Evolutionary conservation across 2,329 filamentous ascomycete species (phyloP).

Genomic region (Huntiella savannae): DNA sequence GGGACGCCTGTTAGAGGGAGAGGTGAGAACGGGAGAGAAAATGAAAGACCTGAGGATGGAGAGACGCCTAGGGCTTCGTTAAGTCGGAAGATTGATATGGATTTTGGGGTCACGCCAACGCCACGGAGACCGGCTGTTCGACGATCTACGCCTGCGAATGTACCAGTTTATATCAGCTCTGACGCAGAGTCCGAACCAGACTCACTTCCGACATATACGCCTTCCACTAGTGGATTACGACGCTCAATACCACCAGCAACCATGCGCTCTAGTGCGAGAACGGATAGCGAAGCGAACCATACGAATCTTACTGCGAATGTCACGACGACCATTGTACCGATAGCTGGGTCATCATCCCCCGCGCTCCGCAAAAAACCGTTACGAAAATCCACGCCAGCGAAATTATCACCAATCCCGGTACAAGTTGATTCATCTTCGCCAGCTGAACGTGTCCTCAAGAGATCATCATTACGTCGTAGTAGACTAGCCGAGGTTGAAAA

Average conservation of each 20-base stretch:
- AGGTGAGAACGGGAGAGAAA: too few species aligned
- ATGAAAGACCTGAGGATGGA: too few species aligned
- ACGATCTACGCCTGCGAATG: too few species aligned
- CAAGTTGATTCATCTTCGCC: not conserved
- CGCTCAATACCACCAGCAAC: not conserved
- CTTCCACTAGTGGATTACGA: not conserved
- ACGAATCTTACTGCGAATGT: constrained; percentile 3
- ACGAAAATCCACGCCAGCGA: constrained; percentile 4
- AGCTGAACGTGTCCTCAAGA: not conserved
- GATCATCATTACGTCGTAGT: not conserved
- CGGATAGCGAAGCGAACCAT: constrained; percentile 3
- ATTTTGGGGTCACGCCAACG: too few species aligned
- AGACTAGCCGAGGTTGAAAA: constrained; percentile 1
- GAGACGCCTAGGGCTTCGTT: too few species aligned
- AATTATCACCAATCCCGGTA: too few species aligned
- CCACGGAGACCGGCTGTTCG: too few species aligned
- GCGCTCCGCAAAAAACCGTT: not conserved
- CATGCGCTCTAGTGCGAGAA: constrained; percentile 4
- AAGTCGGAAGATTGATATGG: too few species aligned
- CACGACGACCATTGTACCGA: constrained; percentile 6
- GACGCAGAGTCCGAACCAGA: too few species aligned
- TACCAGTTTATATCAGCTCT: too few species aligned
- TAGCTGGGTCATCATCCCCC: constrained; percentile 5
- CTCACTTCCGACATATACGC: too few species aligned
- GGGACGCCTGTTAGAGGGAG: too few species aligned